Evolutionary conservation across 1,284 basidiomycete species (phyloP).

Genomic region (Gomphus bonarii): DNA sequence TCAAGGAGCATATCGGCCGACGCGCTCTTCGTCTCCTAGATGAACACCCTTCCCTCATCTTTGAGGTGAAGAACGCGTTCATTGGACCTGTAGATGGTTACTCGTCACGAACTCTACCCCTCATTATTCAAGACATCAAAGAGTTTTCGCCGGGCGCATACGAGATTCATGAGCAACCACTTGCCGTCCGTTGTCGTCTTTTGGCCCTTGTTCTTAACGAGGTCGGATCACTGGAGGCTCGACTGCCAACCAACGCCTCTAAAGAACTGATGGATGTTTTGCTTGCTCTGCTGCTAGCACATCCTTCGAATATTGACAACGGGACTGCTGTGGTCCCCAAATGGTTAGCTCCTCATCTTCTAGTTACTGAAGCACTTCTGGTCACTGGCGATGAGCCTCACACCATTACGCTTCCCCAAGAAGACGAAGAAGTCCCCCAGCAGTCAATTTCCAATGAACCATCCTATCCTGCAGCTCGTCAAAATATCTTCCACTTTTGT

Average conservation of each 20-base stretch:
- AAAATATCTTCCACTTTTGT: constrained; percentile 63
- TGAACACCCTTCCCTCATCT: constrained; percentile 78
- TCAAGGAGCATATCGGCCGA: constrained; percentile 56
- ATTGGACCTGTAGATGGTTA: constrained; percentile 50
- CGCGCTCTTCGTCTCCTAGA: constrained; percentile 77
- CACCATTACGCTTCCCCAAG: constrained; percentile 50
- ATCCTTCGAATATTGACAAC: constrained; percentile 36
- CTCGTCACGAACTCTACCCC: constrained; percentile 45
- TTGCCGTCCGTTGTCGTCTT: constrained; percentile 76
- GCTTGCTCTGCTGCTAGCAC: constrained; percentile 52
- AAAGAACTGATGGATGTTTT: constrained; percentile 54
- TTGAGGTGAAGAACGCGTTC: constrained; percentile 81
- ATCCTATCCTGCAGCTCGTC: constrained; percentile 47
- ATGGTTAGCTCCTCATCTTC: constrained; percentile 77
- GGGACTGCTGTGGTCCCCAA: constrained; percentile 50
- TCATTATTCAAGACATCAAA: constrained; percentile 56
- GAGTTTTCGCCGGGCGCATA: constrained; percentile 54
- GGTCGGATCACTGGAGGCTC: constrained; percentile 31
- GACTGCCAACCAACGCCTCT: constrained; percentile 20
- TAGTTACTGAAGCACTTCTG: constrained; percentile 76
- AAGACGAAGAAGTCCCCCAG: constrained; percentile 37
- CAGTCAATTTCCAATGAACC: constrained; percentile 41
- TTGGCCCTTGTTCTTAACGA: constrained; percentile 79
- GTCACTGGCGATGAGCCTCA: constrained; percentile 66
- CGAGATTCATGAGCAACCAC: constrained; percentile 58